phyloP scores from a whole-genome alignment of 2,329 filamentous ascomycete species.

The Pseudonectria buxi region DNA sequence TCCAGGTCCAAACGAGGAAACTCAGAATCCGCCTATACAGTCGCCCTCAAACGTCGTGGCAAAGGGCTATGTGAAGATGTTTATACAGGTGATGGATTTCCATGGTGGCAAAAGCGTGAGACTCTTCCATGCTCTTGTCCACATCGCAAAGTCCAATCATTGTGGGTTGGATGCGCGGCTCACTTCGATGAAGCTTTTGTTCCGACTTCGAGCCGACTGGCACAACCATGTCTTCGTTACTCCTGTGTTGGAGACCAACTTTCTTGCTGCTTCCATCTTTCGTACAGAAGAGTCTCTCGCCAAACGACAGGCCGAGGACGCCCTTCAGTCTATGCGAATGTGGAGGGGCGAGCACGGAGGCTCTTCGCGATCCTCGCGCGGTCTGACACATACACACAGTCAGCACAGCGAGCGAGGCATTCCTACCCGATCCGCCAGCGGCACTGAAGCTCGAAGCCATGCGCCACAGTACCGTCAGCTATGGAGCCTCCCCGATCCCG shows the following conservation, averaged over 20 bases:
- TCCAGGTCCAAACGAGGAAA: constrained; percentile 13
- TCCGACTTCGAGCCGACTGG: constrained; percentile 77
- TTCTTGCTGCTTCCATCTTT: constrained; percentile 64
- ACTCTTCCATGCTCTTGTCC: constrained; percentile 57
- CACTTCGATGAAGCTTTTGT: constrained; percentile 69
- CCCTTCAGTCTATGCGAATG: constrained; percentile 36
- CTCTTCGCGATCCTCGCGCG: constrained; percentile 37
- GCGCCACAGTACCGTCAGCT: constrained; percentile 40
- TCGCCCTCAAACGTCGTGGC: constrained; percentile 66
- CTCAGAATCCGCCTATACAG: constrained; percentile 25
- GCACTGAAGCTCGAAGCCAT: constrained; percentile 28
- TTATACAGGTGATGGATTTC: constrained; percentile 63
- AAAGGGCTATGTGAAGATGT: constrained; percentile 66
- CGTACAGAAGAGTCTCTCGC: constrained; percentile 51
- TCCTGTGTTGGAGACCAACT: constrained; percentile 62
- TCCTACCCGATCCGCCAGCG: constrained; percentile 36
- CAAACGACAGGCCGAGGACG: constrained; percentile 46
- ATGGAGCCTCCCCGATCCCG: constrained; percentile 52
- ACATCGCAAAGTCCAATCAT: constrained; percentile 52
- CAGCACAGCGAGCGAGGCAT: constrained; percentile 36
- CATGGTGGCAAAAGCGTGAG: constrained; percentile 58
- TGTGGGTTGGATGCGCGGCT: constrained; percentile 64
- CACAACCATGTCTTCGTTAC: constrained; percentile 69
- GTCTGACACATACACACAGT: constrained; percentile 45
- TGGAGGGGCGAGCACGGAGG: constrained; percentile 38